These are phyloP conservation scores for Linnemannia exigua DNA, from an alignment of 192 early-diverging fungal genomes.

Conservation along the genomic window DNA sequence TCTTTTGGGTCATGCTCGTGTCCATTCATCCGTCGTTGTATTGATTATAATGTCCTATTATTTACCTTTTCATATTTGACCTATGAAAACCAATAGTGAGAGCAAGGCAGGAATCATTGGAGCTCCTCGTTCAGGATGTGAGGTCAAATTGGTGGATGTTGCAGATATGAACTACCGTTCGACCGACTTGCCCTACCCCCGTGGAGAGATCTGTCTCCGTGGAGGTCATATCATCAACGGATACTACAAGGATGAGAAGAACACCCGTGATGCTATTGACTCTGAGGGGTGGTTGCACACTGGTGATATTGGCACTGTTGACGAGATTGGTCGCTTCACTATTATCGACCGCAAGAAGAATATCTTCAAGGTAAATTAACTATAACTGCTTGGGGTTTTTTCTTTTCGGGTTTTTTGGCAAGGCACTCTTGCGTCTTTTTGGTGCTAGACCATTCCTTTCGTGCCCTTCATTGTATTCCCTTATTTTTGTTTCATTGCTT, in stretches of 20 bases:
- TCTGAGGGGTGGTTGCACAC: conserved; percentile 88
- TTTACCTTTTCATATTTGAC: not conserved
- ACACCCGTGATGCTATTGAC: conserved; percentile 82
- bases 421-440: too few species aligned
- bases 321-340: conserved; percentile 70
- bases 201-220: conserved; percentile 90
- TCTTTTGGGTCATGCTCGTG: not conserved
- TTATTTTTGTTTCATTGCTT: not conserved
- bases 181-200: conserved; percentile 77
- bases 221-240: conserved; percentile 77
- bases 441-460: too few species aligned
- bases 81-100: conserved; percentile 62
- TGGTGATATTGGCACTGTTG: conserved; percentile 84
- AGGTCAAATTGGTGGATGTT: conserved; percentile 87
- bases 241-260: conserved; percentile 85
- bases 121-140: conserved; percentile 63
- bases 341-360: conserved; percentile 90
- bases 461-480: not conserved
- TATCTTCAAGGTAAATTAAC: conserved; percentile 81
- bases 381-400: too few species aligned
- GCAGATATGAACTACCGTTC: conserved; percentile 87
- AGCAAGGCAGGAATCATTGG: conserved; percentile 84
- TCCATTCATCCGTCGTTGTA: too few species aligned
- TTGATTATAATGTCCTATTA: too few species aligned
- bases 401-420: too few species aligned